Evolutionary conservation across 805 yeast genomes (phyloP), one percentile per base, ranked within the genome.

Genomic region (Myxozyma lipomycoides): DNA sequence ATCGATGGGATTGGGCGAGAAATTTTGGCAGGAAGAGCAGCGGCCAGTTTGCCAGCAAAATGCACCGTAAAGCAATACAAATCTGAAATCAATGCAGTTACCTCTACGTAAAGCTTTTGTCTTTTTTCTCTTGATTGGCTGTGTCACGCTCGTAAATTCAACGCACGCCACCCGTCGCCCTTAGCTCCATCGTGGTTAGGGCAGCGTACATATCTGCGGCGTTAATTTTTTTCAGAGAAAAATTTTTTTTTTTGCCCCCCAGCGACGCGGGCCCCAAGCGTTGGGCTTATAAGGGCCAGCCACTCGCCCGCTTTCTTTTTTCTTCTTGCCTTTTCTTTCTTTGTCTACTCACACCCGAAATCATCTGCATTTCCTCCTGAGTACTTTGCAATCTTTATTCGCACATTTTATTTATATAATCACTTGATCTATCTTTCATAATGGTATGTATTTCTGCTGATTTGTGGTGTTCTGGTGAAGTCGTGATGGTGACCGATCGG

Each of bases 261-360:
- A n/a, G n/a, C n/a, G n/a, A n/a, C n/a, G 45, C 18, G 24, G 43
- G 32, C 15, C 22, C 35, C 46, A 26, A 18, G 24, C 24, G n/a
- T 32, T n/a, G 38, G 19, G 17, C 40, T 34, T 49, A 52, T 52
- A 52, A 40, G 47, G n/a, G 45, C 37, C 47, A 48, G 52, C 44
- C 49, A 41, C 35, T 49, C 28, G 40, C 26, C 37, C 41, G 43
- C 45, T 41, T 23, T 18, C 43, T 19, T 34, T 53, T 60, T 63
- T 58, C 57, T 57, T 55, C 56, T 60, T 12, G 12, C 12, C 59
- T 61, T 62, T 56, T 15, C 52, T 63, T 62, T 66, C 68, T 49
- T 63, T 60, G 70, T 68, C 71, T 45, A 64, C 71, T 68, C 71
- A 67, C 70, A 67, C 71, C 71, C 61, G 71, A 65, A 67, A 67